These are phyloP conservation scores for Thalia dealbata DNA, from an alignment of 176 grass and related monocot genomes.

Conservation along the genomic window DNA sequence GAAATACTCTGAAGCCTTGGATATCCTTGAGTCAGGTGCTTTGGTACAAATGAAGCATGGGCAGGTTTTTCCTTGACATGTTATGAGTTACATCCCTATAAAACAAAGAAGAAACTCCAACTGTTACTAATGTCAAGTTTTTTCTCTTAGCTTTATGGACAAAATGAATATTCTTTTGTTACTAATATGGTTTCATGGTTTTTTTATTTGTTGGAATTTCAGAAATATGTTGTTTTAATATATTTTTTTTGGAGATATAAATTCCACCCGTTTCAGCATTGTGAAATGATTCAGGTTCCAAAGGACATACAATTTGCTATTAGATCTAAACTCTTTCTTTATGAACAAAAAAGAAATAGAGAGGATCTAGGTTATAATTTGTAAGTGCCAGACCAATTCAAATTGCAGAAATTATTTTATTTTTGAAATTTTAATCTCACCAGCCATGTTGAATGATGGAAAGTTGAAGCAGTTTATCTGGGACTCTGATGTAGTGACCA, in stretches of 20 bases:
- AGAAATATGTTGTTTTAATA: background rate
- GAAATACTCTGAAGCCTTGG: constrained; percentile 70
- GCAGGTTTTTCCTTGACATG: constrained; percentile 48
- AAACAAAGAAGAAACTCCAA: constrained; percentile 2
- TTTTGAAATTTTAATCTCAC: background rate
- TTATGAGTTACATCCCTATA: constrained; percentile 2
- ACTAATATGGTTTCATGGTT: background rate
- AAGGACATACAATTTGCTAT: too few relatives aligned
- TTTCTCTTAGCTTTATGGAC: background rate
- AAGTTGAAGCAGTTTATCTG: background rate
- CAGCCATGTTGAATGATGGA: background rate
- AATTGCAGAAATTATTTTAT: background rate
- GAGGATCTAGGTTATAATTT: background rate
- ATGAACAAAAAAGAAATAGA: background rate
- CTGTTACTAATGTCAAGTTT: background rate
- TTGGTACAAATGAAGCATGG: constrained; percentile 78
- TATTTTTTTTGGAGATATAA: too few relatives aligned
- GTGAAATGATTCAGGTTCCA: too few relatives aligned
- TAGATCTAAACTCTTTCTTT: background rate
- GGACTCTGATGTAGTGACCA: background rate
- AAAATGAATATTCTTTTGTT: background rate
- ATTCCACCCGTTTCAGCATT: too few relatives aligned
- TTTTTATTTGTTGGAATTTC: background rate
- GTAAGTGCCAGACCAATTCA: background rate
- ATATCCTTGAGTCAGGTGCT: constrained; percentile 79